Evolutionary conservation across 2,329 filamentous ascomycete species (phyloP), one percentile per base, ranked within the genome.

Genomic region (Cadophora gregata): DNA sequence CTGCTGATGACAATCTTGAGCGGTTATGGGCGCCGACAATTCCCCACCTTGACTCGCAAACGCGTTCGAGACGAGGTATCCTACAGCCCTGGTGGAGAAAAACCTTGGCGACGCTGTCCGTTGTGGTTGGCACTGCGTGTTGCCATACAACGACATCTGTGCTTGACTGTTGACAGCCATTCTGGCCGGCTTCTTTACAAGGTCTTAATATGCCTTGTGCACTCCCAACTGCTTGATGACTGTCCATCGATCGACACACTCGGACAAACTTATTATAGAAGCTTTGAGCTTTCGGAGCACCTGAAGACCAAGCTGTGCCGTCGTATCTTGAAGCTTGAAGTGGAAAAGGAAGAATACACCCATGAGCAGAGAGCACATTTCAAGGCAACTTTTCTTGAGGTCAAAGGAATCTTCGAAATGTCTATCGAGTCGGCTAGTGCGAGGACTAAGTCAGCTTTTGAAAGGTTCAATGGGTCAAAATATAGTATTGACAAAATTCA

Each of bases 111-210:
- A n/a, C 79, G 90, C 38, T 83, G 83, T 1, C 82, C 89, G 0
- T 82, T 85, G 60, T 92, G 88, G 84, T 81, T 92, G 0, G 78
- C 88, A 0, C 75, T 91, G 3, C 85, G 88, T 0, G 87, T 92
- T 1, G 80, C 81, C 0, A 70, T 86, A 1, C 82, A 88, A 56
- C 81, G 88, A 0, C 79, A 83, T 7, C 78, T 91, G 0, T 80
- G 77, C 25, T 67, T 79, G 0, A 24, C 73, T 0, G 69, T 83
- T 1, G 82, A 81, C 0, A 69, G 73, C 0, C 75, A 82, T 1
- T 29, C 73, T 0, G 86, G 86, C 1, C 78, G 80, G 1, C 67
- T 82, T 0, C 78, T 81, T 29, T 90, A 89, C 80, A 91, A 91
- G 69, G 79, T 84, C 10, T 69, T 90, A 9, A 80, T 89, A 12